phyloP scores from a whole-genome alignment of 1,284 basidiomycete species.

The Cryptococcus hybrid region DNA sequence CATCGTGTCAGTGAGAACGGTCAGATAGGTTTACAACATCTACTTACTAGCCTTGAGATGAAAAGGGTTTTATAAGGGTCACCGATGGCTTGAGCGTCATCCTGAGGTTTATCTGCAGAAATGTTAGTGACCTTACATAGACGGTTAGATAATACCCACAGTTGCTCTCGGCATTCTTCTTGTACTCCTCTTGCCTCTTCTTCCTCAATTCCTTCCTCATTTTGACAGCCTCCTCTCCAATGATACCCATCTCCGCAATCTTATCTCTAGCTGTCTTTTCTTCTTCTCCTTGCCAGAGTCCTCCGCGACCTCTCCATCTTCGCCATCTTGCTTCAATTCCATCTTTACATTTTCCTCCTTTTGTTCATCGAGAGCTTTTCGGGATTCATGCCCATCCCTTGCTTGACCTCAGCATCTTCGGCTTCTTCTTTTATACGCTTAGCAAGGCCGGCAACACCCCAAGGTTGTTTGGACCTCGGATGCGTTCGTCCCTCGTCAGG shows the following conservation, averaged over 20 bases:
- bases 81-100: conserved; percentile 89
- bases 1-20: not conserved
- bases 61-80: conserved; percentile 99
- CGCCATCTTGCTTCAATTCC: conserved; percentile 14
- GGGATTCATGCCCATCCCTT: conserved; percentile 49
- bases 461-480: conserved; percentile 67
- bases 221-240: conserved; percentile 56
- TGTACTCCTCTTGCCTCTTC: conserved; percentile 74
- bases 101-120: conserved; percentile 71
- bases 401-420: conserved; percentile 56
- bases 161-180: conserved; percentile 73
- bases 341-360: conserved; percentile 2
- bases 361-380: conserved; percentile 4
- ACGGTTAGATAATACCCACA: conserved; percentile 58
- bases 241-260: conserved; percentile 54
- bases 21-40: not conserved
- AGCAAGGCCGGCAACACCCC: conserved; percentile 71
- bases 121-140: conserved; percentile 37
- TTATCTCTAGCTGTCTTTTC: conserved; percentile 60
- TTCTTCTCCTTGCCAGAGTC: conserved; percentile 12
- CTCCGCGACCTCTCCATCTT: conserved; percentile 24
- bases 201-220: conserved; percentile 74
- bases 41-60: conserved; percentile 79
- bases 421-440: conserved; percentile 71
- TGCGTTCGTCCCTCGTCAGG: conserved; percentile 74